These are phyloP conservation scores for Wickerhamomyces hampshirensis DNA, from an alignment of 805 yeast genomes.

Conservation along the genomic window DNA sequence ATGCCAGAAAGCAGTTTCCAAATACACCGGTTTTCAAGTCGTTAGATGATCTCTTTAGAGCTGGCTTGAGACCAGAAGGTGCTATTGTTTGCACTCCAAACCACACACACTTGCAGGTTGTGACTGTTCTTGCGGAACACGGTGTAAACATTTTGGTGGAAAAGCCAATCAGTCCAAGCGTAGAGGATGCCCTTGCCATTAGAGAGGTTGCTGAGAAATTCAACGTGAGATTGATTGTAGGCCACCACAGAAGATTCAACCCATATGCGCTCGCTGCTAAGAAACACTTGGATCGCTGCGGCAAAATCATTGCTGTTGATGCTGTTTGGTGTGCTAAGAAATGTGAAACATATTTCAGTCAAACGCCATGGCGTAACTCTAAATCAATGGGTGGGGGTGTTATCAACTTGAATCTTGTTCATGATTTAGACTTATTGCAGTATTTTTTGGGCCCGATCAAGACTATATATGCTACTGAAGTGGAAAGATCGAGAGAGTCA, in stretches of 20 bases:
- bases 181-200: slow-evolving; percentile 11
- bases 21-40: slow-evolving; percentile 7
- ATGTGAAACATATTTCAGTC: slow-evolving; percentile 13
- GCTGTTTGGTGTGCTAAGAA: slow-evolving; percentile 18
- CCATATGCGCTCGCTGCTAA: slow-evolving; percentile 17
- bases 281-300: slow-evolving; percentile 7
- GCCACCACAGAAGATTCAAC: slow-evolving; percentile 17
- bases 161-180: slow-evolving; percentile 15
- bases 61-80: slow-evolving; percentile 9
- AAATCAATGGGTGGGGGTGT: slow-evolving; percentile 17
- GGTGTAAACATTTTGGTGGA: slow-evolving; percentile 15
- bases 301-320: slow-evolving; percentile 15
- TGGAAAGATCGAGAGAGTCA: slow-evolving; percentile 9
- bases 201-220: slow-evolving; percentile 5
- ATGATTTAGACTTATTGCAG: slow-evolving; percentile 16
- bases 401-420: slow-evolving; percentile 16
- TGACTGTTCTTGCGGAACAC: slow-evolving; percentile 3
- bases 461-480: slow-evolving; percentile 14
- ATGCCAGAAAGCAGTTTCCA: slow-evolving; percentile 8
- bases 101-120: slow-evolving; percentile 13
- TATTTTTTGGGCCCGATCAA: slow-evolving; percentile 16
- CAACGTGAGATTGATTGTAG: slow-evolving; percentile 9
- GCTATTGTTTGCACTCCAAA: slow-evolving; percentile 20
- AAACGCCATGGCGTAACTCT: slow-evolving; percentile 15
- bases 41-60: slow-evolving; percentile 4